Evolutionary conservation across 2,329 filamentous ascomycete species (phyloP), one percentile per base, ranked within the genome.

Genomic region (Passalora sequoiae): DNA sequence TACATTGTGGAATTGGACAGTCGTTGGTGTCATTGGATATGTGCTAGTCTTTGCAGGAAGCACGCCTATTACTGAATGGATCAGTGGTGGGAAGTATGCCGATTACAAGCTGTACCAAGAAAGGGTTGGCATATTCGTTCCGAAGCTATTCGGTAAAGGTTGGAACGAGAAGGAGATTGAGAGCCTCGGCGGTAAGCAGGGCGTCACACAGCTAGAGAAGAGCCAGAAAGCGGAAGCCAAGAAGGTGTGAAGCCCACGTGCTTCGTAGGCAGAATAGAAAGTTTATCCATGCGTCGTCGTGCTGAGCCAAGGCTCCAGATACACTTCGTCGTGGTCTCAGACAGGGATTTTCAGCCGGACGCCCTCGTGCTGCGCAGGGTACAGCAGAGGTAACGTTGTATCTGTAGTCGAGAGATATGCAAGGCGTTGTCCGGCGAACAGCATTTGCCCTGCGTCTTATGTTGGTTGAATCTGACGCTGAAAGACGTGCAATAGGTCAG

Each of bases 81-180:
- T 97, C 55, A 89, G 83, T 2, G 69, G 80, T 3, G 71, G 75
- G 41, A 98, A 97, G 65, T 98, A 98, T 62, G 74, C 85, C 0
- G 88, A 95, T 57, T 98, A 98, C 66, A 73, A 74, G 53, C 73
- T 84, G 21, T 98, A 98, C 62, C 87, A 94, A 70, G 74, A 77
- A 54, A 76, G 83, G 44, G 87, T 97, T 3, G 84, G 85, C 49
- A 88, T 80, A 65, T 95, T 96, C 62, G 66, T 96, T 39, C 92
- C 92, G 1, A 78, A 63, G 46, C 36, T 64, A 6, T 49, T 55
- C 25, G 55, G 57, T 10, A 51, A 54, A 41, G 53, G 58, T 15
- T 65, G 61, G 63, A 51, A 57, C 24, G 63, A 63, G 47, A 51
- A 56, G 21, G 53, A 57, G 32, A 53, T 51, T 24, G 49, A 47